These are phyloP conservation scores for Recurvomyces mirabilis DNA, from an alignment of 495 filamentous ascomycete genomes.

Conservation along the genomic window DNA sequence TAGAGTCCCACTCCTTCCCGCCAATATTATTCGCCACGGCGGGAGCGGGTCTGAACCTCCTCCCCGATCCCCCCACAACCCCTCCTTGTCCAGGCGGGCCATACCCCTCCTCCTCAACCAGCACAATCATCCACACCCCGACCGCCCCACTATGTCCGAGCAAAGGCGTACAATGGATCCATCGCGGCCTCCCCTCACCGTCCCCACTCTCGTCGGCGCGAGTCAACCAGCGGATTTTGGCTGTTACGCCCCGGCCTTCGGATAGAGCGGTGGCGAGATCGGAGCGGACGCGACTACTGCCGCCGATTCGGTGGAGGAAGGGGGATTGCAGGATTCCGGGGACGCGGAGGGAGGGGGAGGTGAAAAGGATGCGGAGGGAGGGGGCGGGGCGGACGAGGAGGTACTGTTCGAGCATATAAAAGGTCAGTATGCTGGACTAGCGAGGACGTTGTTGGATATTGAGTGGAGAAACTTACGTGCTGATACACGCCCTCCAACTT, in stretches of 20 bases:
- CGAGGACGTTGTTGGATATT: neutral
- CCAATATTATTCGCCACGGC: constrained; percentile 18
- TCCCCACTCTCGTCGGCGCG: constrained; percentile 30
- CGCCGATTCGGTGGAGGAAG: constrained; percentile 51
- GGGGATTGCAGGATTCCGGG: constrained; percentile 54
- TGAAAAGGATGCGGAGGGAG: constrained; percentile 52
- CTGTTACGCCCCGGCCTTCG: constrained; percentile 46
- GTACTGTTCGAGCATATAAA: constrained; percentile 39
- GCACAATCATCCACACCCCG: constrained; percentile 57
- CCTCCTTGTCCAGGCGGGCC: no score
- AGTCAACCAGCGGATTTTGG: constrained; percentile 49
- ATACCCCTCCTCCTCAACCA: constrained; percentile 46
- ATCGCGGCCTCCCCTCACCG: constrained; percentile 40
- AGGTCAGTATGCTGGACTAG: neutral
- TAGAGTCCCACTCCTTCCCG: constrained; percentile 18
- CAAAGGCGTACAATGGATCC: constrained; percentile 56
- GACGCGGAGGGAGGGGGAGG: constrained; percentile 51
- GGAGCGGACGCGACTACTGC: constrained; percentile 39
- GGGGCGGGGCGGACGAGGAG: constrained; percentile 52
- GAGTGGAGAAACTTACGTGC: constrained; percentile 20
- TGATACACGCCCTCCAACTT: constrained; percentile 26
- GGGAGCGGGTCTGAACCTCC: constrained; percentile 19
- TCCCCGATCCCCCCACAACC: neutral
- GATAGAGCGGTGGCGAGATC: constrained; percentile 44
- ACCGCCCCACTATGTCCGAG: constrained; percentile 45